Base-by-base conservation (phyloP, 192 early-diverging fungal genomes). In the Umbelopsis vinacea region DNA sequence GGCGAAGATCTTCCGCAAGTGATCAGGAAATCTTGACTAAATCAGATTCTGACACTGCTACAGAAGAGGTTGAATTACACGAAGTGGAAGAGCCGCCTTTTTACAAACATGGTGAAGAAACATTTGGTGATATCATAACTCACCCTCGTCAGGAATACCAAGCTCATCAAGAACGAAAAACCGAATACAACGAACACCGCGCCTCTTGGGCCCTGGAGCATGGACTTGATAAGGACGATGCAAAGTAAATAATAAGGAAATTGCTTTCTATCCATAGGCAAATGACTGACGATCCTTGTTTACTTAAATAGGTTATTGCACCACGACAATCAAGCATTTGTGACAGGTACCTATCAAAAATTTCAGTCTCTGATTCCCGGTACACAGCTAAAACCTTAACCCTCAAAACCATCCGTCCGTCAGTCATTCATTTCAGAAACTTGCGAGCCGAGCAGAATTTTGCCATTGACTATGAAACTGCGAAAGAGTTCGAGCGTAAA, bases 361-460 rank as follows among this genome's bases (percentile, higher is more conserved):
- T 43, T 43, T 43, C 11, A 11, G 40, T 43, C 11, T 12, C 6
- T 12, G 8, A 43, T 12, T 7, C 40, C 11, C 0, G 6, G 40
- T 43, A 43, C 40, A 43, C 6, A 43, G 6, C 40, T 43, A 43
- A 11, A 43, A 7, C 40, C 40, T 43, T 43, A 43, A 43, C 40
- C 6, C 5, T 6, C 5, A 7, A 43, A 43, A n/a, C n/a, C n/a
- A n/a, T n/a, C n/a, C 4, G 5, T 3, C n/a, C 1, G 2, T 35
- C 47, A 78, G 77, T 78, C 14, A 69, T 78, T 14, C 77, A 78
- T 55, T 78, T 78, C 26, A 67, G 69, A 43, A 72, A 78, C 46
- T 48, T 78, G n/a, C 57, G 73, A 47, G 77, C 72, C 10, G 71
- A 78, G 29, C 77, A 78, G 21, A 46, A 29, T 2, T 78, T 78